Base-by-base conservation (phyloP, 495 filamentous ascomycete genomes). In the Neurospora sp. region DNA sequence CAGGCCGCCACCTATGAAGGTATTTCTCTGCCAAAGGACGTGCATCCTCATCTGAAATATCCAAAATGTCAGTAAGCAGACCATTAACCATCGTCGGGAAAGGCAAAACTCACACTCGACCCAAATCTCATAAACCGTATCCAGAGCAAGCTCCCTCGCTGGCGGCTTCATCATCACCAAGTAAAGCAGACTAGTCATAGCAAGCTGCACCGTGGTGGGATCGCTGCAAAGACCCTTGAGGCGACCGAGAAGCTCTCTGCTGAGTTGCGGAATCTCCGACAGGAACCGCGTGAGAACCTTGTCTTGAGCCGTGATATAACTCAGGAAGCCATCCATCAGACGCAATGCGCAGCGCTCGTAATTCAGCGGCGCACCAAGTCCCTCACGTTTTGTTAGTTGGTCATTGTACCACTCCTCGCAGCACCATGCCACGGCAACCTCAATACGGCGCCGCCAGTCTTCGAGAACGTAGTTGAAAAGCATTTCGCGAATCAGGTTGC, bases 331-430 rank as follows among this genome's bases (percentile, higher is more conserved):
- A 79, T 98, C 94, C 23, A 99, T 83, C 27, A 97, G 85, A 74
- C 89, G 90, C 71, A 94, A 82, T 14, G 90, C 88, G 89, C 93
- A 97, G 77, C 87, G 89, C 71, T 93, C 90, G 80, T 97, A 98
- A 76, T 95, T 86, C 39, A 88, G 77, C 9, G 85, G 82, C 9
- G 86, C 81, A 1, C 86, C 82, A n/a, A 41, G 18, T 35, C 83
- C 83, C 10, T 79, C 76, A 23, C 84, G 83, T 62, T 85, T 83
- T 54, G 86, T 83, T 35, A 97, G 81, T 46, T 88, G 88, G 80
- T 97, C 96, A 78, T 93, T 96, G 82, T 97, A 98, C 95, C 95
- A 99, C 82, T 99, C 96, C 81, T 99, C 96, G 77, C 91, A 94
- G 37, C 98, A 85, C 96, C 96, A 99, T 20, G 90, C 88, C 71